phyloP scores from a whole-genome alignment of 768 basidiomycete genomes.

The Butyriboletus loyo region DNA sequence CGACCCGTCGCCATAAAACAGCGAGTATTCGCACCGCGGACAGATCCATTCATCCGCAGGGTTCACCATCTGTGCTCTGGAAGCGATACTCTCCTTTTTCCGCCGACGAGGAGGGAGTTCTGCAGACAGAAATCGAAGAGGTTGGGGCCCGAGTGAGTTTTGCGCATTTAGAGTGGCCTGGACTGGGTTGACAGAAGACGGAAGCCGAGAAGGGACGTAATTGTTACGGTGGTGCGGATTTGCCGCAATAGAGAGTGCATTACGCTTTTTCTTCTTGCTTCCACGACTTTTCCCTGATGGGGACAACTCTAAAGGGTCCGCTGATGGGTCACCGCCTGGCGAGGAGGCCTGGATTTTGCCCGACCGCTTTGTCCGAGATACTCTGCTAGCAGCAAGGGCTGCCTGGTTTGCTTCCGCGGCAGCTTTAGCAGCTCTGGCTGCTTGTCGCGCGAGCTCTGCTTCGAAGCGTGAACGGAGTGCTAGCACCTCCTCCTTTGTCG shows the following conservation, averaged over 20 bases:
- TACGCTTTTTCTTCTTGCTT: conserved; percentile 91
- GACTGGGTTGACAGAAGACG: conserved; percentile 43
- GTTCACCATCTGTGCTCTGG: conserved; percentile 42
- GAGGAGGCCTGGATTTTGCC: conserved; percentile 36
- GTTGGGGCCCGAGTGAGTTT: conserved; percentile 54
- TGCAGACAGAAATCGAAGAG: conserved; percentile 65
- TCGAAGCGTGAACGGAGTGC: conserved; percentile 67
- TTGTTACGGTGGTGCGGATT: conserved; percentile 96
- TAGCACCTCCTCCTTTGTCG: conserved; percentile 67
- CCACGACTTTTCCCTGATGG: conserved; percentile 29
- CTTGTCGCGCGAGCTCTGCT: conserved; percentile 68
- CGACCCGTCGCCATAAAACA: conserved; percentile 85
- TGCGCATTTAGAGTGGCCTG: conserved; percentile 42
- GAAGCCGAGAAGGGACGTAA: conserved; percentile 84
- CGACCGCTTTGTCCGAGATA: conserved; percentile 36
- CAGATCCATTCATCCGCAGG: conserved; percentile 92
- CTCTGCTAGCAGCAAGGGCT: conserved; percentile 36
- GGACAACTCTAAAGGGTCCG: conserved; percentile 40
- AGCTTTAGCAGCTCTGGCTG: conserved; percentile 49
- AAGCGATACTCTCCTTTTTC: conserved; percentile 26
- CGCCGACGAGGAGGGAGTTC: conserved; percentile 54
- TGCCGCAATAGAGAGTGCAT: conserved; percentile 85
- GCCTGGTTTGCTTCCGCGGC: conserved; percentile 53
- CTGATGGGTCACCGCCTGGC: conserved; percentile 33
- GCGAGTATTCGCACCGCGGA: conserved; percentile 86